Base-by-base conservation (phyloP, 2,329 filamentous ascomycete genomes). In the Aspergillus luchuensis region DNA sequence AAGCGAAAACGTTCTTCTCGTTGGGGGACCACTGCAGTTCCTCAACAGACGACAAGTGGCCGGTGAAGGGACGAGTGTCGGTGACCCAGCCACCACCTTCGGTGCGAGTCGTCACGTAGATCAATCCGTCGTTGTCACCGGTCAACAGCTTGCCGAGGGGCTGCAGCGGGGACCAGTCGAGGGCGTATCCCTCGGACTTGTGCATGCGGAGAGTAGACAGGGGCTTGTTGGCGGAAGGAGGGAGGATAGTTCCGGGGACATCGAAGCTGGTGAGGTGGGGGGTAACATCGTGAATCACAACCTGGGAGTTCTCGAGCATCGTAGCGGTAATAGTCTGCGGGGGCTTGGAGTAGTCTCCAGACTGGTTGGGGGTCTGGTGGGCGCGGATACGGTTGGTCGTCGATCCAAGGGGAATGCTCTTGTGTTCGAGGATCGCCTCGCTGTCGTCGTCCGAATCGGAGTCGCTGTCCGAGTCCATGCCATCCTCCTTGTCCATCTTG, bases 11-110 rank as follows among this genome's bases (percentile, higher is more conserved):
- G 63, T 92, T 93, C 64, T 88, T 88, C 80, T 99, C 95, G 17
- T 89, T 91, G 0, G 95, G 95, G 55, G 91, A 96, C 95, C 95
- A 99, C 78, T 98, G 94, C 25, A 99, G 82, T 74, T 99, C 95
- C 81, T 99, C 95, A 15, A 99, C 88, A 55, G 91, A 94, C 72
- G 88, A 87, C 8, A 84, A 85, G 81, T 99, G 95, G 54, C 93
- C 94, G 21, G 86, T 86, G 79, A 96, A 96, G 1, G 94, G 83
- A 47, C 90, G 86, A 11, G 86, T 91, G 75, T 97, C 93, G 5
- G 92, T 96, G 17, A 91, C 89, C 84, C 92, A 98, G 64, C 91
- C 90, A 56, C 93, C 95, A 61, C 91, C 92, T 72, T 95, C 91
- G 54, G 89, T 93, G 59, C 91, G 85, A 7, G 91, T 92, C 1